Percentiles rank a stretch among this genome's conserved stretches.
These are phyloP conservation scores for Marasmius fiardii DNA, from an alignment of 1,284 basidiomycete genomes.

Conservation along the genomic window DNA sequence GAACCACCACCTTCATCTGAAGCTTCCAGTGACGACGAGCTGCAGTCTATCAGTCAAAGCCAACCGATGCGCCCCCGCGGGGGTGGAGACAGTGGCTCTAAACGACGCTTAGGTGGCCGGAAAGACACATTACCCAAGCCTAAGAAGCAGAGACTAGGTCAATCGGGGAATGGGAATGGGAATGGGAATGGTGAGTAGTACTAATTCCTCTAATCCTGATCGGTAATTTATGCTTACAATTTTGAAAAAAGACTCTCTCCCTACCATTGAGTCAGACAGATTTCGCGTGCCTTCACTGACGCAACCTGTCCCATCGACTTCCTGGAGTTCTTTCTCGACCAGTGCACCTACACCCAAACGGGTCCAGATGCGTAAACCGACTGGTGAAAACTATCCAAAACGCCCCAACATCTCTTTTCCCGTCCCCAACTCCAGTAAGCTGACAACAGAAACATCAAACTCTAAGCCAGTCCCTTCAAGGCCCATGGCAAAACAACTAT, in stretches of 20 bases:
- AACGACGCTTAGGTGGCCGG: background rate
- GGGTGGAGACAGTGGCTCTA: background rate
- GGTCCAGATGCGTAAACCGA: background rate
- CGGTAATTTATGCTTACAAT: too few species aligned
- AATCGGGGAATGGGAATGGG: background rate
- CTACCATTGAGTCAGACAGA: too few species aligned
- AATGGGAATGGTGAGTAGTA: too few species aligned
- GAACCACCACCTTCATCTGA: background rate
- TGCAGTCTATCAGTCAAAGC: background rate
- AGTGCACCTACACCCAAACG: background rate
- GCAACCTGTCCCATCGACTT: background rate
- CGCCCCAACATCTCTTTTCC: too few species aligned
- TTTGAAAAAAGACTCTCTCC: too few species aligned
- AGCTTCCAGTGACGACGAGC: background rate
- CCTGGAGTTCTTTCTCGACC: background rate
- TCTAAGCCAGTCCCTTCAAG: background rate
- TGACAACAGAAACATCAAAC: background rate
- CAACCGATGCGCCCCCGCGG: background rate
- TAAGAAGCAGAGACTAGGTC: background rate
- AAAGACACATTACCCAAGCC: background rate
- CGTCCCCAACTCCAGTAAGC: too few species aligned
- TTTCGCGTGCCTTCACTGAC: background rate
- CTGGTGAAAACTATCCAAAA: background rate
- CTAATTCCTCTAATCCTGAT: background rate
- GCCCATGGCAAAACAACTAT: background rate